Percentiles rank a stretch among this genome's conserved stretches.
These are phyloP conservation scores for Suillus subaureus DNA, from an alignment of 768 basidiomycete genomes.

Conservation along the genomic window DNA sequence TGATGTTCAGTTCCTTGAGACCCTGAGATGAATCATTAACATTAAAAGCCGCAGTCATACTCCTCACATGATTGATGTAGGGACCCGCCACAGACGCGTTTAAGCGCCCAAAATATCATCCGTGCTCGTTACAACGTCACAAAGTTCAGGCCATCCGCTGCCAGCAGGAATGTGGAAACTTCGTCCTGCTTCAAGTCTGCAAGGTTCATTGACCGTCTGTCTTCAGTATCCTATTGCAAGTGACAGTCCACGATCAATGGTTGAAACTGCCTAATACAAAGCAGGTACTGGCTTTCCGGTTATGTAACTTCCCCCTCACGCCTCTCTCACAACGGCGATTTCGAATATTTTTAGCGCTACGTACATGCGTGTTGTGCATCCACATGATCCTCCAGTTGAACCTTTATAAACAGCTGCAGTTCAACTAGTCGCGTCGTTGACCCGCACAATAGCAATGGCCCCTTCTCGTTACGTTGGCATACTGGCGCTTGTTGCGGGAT, in stretches of 20 bases:
- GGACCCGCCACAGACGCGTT: constrained; percentile 1
- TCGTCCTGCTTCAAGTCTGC: background rate
- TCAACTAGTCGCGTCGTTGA: background rate
- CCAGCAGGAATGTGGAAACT: background rate
- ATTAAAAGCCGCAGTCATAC: background rate
- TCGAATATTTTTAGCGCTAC: background rate
- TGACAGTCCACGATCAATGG: background rate
- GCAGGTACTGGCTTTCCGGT: background rate
- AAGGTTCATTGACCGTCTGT: background rate
- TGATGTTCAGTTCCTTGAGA: background rate
- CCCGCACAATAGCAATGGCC: constrained; percentile 9
- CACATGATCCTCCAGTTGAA: background rate
- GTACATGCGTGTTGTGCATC: background rate
- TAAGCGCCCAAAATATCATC: background rate
- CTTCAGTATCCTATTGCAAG: background rate
- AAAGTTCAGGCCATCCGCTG: background rate
- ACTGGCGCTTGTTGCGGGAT: constrained; percentile 15
- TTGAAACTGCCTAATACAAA: background rate
- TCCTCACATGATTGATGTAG: background rate
- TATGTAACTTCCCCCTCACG: background rate
- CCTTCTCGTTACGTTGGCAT: constrained; percentile 10
- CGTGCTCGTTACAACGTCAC: background rate
- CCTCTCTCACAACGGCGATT: constrained; percentile 13
- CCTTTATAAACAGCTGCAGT: constrained; percentile 4
- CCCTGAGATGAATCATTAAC: background rate